phyloP scores from a whole-genome alignment of 169 alveolate species.

The Plasmodium reichenowi region DNA sequence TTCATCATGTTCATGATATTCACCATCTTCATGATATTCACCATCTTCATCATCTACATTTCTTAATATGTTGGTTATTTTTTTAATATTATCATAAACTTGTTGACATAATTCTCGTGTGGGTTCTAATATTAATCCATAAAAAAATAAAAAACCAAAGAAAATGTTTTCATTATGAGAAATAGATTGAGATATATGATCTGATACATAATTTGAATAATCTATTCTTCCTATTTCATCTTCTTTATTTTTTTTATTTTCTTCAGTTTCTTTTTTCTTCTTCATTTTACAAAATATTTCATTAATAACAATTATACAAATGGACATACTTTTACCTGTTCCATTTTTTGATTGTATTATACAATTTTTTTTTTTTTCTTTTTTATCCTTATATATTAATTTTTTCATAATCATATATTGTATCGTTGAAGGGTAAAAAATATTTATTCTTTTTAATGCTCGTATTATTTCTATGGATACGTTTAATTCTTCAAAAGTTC shows the following conservation, averaged over 20 bases:
- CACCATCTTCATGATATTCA: too few relatives aligned
- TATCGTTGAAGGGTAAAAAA: slow-evolving; percentile 30
- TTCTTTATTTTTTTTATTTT: neutral
- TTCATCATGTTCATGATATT: too few relatives aligned
- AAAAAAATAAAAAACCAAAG: slow-evolving; percentile 11
- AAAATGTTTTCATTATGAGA: neutral
- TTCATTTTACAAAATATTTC: slow-evolving; percentile 12
- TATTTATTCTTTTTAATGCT: neutral
- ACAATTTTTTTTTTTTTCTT: slow-evolving; percentile 1
- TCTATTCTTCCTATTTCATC: neutral
- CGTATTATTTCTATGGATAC: slow-evolving; percentile 11
- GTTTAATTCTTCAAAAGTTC: slow-evolving; percentile 12
- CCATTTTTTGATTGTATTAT: slow-evolving; percentile 64
- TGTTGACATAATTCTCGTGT: slow-evolving; percentile 69
- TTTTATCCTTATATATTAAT: neutral
- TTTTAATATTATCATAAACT: slow-evolving; percentile 19
- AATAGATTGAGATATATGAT: neutral
- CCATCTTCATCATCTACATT: neutral
- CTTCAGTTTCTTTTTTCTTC: neutral
- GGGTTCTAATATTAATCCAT: slow-evolving; percentile 26
- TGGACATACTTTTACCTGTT: slow-evolving; percentile 63
- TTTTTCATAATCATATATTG: slow-evolving; percentile 25
- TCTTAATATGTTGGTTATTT: slow-evolving; percentile 6
- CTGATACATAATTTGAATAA: neutral
- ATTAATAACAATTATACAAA: slow-evolving; percentile 28